phyloP scores from a whole-genome alignment of 2,329 filamentous ascomycete genomes.

The Fusarium beomiforme region DNA sequence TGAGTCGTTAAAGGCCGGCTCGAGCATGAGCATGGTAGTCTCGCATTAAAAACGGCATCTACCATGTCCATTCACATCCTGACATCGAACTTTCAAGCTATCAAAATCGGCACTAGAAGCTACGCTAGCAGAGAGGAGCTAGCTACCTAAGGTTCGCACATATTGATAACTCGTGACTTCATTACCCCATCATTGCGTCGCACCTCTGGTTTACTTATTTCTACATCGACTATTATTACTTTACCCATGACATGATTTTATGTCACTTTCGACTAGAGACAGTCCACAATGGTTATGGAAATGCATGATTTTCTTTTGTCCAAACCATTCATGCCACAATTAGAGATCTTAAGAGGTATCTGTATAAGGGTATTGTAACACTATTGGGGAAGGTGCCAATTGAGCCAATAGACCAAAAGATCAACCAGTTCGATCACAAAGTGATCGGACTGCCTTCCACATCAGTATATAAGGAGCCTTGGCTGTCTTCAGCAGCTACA shows the following conservation, averaged over 20 bases:
- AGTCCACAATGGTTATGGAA: background rate
- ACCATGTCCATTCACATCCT: background rate
- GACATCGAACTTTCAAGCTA: background rate
- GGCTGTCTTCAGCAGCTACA: too few species aligned
- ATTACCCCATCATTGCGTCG: constrained; percentile 24
- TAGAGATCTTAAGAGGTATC: background rate
- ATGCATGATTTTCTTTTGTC: background rate
- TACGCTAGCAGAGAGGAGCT: background rate
- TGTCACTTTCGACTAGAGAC: background rate
- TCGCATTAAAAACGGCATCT: background rate
- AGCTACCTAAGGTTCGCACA: background rate
- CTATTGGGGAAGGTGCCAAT: too few species aligned
- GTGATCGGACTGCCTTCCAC: too few species aligned
- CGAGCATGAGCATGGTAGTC: background rate
- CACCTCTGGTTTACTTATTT: constrained; percentile 15
- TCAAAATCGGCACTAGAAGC: background rate
- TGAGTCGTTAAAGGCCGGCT: background rate
- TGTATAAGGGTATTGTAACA: too few species aligned
- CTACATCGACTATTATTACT: background rate
- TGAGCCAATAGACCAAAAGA: too few species aligned
- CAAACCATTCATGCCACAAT: background rate
- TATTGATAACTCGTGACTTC: constrained; percentile 28
- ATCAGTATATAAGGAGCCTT: too few species aligned
- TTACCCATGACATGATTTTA: background rate
- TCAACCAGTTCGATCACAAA: too few species aligned